Percentiles rank a stretch among this genome's conserved stretches.
These are phyloP conservation scores for Xylariales sp. DNA, from an alignment of 2,329 filamentous ascomycete species.

Conservation along the genomic window DNA sequence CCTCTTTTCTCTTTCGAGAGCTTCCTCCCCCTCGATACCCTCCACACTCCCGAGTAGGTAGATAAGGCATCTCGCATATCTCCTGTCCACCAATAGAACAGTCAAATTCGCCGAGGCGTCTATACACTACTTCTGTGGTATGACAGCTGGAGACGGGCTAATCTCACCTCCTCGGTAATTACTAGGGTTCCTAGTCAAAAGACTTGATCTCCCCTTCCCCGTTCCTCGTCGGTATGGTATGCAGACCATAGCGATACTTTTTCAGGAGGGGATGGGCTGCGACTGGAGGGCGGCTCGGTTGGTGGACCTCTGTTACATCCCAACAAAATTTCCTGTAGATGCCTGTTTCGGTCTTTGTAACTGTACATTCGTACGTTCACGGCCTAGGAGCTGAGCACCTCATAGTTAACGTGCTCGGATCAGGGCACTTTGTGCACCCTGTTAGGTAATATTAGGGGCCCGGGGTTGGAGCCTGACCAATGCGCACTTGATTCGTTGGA, in stretches of 20 bases:
- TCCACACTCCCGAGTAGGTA: not conserved
- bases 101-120: not conserved
- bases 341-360: conserved; percentile 4
- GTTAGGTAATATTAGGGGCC: conserved; percentile 15
- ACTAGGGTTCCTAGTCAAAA: conserved; percentile 5
- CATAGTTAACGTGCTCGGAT: conserved; percentile 30
- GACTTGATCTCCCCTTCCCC: not conserved
- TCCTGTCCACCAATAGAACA: conserved; percentile 1
- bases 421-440: conserved; percentile 19
- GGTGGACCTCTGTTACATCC: conserved; percentile 4
- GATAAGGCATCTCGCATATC: conserved; percentile 2
- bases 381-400: conserved; percentile 20
- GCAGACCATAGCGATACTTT: conserved; percentile 8
- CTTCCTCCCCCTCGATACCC: conserved; percentile 16
- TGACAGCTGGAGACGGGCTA: conserved; percentile 3
- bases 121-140: not conserved
- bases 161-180: conserved; percentile 12
- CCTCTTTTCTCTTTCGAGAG: not conserved
- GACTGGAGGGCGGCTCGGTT: conserved; percentile 1
- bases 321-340: not conserved
- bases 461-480: conserved; percentile 2
- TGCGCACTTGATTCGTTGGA: conserved; percentile 17
- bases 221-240: not conserved
- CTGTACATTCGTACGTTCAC: conserved; percentile 11
- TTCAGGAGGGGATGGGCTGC: not conserved